Evolutionary conservation across 345 rosid species (phyloP).

Genomic region (Rubroshorea leprosula): DNA sequence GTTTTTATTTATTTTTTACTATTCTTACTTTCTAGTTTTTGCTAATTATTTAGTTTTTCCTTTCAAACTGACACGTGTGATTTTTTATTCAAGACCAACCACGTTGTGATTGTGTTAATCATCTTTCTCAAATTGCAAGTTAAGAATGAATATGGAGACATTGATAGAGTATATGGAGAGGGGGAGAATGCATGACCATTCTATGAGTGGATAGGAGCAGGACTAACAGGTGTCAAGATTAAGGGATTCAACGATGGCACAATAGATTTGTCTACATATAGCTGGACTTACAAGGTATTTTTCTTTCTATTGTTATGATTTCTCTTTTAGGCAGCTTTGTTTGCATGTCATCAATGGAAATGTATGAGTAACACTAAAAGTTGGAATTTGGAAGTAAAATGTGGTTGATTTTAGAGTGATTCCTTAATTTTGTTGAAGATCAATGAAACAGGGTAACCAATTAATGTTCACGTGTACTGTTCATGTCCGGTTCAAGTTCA

Average conservation of each 20-base stretch:
- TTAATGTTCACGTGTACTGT: no score
- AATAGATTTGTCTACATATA: constrained; percentile 49
- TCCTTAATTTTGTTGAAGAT: no score
- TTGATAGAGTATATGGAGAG: constrained; percentile 57
- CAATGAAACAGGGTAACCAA: no score
- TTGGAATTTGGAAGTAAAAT: no score
- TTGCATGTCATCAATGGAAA: no score
- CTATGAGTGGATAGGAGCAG: constrained; percentile 80
- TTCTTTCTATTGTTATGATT: not conserved
- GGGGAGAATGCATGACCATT: constrained; percentile 90
- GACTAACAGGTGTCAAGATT: constrained; percentile 68
- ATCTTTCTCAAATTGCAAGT: constrained; percentile 43
- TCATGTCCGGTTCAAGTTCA: no score
- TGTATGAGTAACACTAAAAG: no score
- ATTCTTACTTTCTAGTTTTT: no score
- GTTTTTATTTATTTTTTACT: no score
- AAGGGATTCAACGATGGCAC: constrained; percentile 69
- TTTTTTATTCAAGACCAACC: not conserved
- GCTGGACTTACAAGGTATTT: constrained; percentile 84
- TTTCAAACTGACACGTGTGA: no score
- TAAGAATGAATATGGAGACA: constrained; percentile 81
- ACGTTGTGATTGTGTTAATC: not conserved
- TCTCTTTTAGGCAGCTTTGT: not conserved
- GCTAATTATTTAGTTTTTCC: no score
- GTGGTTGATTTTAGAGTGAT: no score